Base-by-base conservation (phyloP, 2,329 filamentous ascomycete species). In the Colletotrichum melonis region DNA sequence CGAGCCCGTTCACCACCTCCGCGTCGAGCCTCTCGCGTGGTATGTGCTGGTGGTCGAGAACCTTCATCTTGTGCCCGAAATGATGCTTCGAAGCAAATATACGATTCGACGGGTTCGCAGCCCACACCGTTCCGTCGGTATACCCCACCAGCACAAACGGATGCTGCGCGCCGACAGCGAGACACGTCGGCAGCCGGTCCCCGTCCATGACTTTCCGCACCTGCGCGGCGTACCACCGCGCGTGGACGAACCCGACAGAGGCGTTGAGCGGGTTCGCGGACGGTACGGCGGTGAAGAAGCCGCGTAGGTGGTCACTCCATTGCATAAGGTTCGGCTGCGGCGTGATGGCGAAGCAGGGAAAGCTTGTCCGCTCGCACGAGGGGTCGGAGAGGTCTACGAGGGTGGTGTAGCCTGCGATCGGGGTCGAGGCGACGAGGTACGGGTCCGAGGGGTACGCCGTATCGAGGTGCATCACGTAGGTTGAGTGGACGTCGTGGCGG, bases 391-490 rank as follows among this genome's bases (percentile, higher is more conserved):
- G 81, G 78, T 91, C 89, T 5, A 88, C 82, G 11, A 91, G 78
- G 26, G 87, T 88, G 26, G 86, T 81, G 26, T 86, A 84, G 66
- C 89, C 89, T 24, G 88, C 88, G 16, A 90, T 82, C 0, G 89
- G 89, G 4, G 85, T 83, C 1, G 89, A 89, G 7, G 87, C 86
- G n/a, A 91, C 81, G 9, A 90, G 78, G 74, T 88, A 88, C 0
- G 89, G 89, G 69, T 88, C 82, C 1, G 89, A 88, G 4, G 89
- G 89, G 74, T 89, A 90, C 24, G 85, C 88, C 0, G 88, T 88
- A 70, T 84, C 84, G 38, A 91, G 84, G 76, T 91, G 88, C 73
- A 90, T 83, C 4, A 91, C 82, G 66, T 85, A 81, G 62, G 85
- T 89, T 72, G 86, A 85, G 76, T 91, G 89, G n/a, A 88, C 82